Evolutionary conservation across 345 rosid genomes (phyloP).

Genomic region (Conringia planisiliqua): DNA sequence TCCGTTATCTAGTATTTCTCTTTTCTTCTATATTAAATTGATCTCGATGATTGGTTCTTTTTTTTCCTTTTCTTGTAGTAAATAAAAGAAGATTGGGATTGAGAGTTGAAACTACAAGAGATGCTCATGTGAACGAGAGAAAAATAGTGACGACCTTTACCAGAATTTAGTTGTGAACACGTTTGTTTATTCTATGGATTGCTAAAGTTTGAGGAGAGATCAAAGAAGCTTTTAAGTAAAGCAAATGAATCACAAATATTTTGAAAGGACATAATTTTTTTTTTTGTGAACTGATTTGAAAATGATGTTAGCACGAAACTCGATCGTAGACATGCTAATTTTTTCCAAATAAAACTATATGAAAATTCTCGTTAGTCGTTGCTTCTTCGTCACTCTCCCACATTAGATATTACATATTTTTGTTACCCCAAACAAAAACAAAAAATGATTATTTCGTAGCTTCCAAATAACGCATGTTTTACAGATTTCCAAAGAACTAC

Average conservation of each 20-base stretch:
- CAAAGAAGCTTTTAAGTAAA: conserved; percentile 15
- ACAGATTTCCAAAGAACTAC: neutral
- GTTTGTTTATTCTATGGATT: conserved; percentile 17
- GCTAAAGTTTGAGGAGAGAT: conserved; percentile 8
- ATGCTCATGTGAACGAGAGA: conserved; percentile 20
- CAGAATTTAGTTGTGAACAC: conserved; percentile 10
- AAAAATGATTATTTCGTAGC: neutral
- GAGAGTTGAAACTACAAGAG: conserved; percentile 7
- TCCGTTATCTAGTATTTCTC: neutral
- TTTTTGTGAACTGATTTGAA: neutral
- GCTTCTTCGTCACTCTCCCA: neutral
- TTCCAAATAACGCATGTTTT: neutral
- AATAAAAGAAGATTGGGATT: neutral
- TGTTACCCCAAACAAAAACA: neutral
- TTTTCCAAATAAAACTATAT: neutral
- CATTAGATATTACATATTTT: neutral
- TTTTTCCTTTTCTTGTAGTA: neutral
- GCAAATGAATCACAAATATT: conserved; percentile 19
- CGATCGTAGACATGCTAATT: neutral
- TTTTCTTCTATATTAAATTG: neutral
- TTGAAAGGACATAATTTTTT: neutral
- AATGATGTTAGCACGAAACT: neutral
- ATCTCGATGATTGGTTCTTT: neutral
- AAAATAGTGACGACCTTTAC: conserved; percentile 1
- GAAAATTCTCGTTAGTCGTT: neutral